Conservation (phyloP, 495 filamentous ascomycete genomes). For the Penicillium angulare region DNA sequence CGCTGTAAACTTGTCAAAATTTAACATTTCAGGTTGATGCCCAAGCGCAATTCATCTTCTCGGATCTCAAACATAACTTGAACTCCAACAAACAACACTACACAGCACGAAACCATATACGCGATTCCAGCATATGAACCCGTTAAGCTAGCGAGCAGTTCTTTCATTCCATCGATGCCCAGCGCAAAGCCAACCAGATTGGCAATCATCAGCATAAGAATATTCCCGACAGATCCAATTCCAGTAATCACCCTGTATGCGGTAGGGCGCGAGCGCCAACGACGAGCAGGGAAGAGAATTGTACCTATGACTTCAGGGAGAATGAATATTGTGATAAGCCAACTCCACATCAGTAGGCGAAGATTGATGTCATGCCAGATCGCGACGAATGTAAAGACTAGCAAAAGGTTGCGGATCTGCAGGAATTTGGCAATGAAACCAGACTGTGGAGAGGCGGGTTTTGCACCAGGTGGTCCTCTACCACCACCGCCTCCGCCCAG, state of each 20-base stretch:
- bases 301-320: conserved; percentile 77
- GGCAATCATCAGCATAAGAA: conserved; percentile 93
- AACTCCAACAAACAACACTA: conserved; percentile 74
- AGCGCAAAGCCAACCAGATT: conserved; percentile 95
- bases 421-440: conserved; percentile 29
- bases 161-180: conserved; percentile 81
- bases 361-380: conserved; percentile 98
- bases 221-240: conserved; percentile 79
- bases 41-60: conserved; percentile 75
- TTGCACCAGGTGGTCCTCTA: conserved; percentile 10
- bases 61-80: conserved; percentile 97
- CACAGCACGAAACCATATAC: conserved; percentile 70
- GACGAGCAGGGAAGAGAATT: conserved; percentile 65
- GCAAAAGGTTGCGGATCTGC: conserved; percentile 64
- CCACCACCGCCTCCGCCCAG: conserved; percentile 66
- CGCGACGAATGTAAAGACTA: conserved; percentile 97
- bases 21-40: conserved; percentile 85
- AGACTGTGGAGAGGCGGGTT: conserved; percentile 16
- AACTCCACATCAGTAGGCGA: conserved; percentile 92
- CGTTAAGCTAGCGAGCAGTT: conserved; percentile 70
- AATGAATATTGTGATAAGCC: conserved; percentile 92
- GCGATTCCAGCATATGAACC: conserved; percentile 69
- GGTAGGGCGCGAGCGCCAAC: conserved; percentile 66
- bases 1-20: neutral
- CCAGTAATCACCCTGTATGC: conserved; percentile 78